Evolutionary conservation across 163 green algal genomes (phyloP).

Genomic region (Scenedesmus sp.): DNA sequence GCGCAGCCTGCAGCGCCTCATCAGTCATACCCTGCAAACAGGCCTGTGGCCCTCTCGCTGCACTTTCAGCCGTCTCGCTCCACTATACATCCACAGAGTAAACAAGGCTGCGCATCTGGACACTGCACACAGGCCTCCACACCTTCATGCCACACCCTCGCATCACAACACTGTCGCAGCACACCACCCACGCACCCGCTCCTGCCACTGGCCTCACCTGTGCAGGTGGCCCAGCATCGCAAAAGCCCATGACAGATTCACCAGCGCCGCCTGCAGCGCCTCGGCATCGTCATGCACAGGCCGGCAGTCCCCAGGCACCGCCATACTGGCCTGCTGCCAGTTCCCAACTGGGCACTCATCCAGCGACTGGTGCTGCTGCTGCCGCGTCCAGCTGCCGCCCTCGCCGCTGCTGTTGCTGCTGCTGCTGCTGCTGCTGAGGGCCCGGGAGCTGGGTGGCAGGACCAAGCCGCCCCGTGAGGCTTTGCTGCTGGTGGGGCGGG

Average conservation of each 20-base stretch:
- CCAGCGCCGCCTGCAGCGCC: constrained; percentile 27
- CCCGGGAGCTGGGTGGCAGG: not conserved
- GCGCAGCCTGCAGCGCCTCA: not conserved
- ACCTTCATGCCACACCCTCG: no score
- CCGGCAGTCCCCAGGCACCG: not conserved
- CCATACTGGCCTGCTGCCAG: not conserved
- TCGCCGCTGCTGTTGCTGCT: constrained; percentile 19
- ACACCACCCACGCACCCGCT: no score
- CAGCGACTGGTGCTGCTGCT: not conserved
- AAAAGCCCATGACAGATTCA: constrained; percentile 28
- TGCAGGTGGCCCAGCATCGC: constrained; percentile 45
- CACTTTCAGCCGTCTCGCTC: not conserved
- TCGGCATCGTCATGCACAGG: constrained; percentile 39
- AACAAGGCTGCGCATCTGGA: no score
- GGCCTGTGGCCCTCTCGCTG: not conserved
- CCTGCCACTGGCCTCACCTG: not conserved
- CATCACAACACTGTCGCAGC: no score
- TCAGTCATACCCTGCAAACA: not conserved
- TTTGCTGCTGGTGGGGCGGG: not conserved
- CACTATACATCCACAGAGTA: no score
- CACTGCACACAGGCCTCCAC: no score
- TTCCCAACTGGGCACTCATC: not conserved
- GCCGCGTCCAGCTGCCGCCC: not conserved
- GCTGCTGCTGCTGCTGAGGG: not conserved
- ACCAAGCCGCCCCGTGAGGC: not conserved